Percentiles rank a stretch among this genome's conserved stretches.
Evolutionary conservation across 345 rosid species (phyloP).

Genomic region (Eucalyptus marginata): DNA sequence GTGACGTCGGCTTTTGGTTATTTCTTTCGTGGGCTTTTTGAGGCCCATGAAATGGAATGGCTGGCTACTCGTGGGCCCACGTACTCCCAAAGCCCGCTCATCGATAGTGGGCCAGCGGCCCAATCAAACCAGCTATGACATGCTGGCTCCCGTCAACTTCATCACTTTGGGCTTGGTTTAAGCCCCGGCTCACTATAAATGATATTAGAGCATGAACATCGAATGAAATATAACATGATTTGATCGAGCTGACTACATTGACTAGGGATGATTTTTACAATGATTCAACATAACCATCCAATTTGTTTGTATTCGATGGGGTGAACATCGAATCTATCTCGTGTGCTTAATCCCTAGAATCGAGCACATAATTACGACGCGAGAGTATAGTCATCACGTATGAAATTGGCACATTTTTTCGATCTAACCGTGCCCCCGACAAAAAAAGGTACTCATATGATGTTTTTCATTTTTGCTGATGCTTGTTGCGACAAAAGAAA

Average conservation of each 20-base stretch:
- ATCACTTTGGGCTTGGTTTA: neutral
- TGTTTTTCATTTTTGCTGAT: neutral
- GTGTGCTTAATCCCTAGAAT: neutral
- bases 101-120: neutral
- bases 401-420: neutral
- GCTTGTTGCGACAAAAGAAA: neutral
- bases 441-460: neutral
- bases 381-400: accelerated
- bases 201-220: no score
- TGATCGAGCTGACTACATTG: no score
- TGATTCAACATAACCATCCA: neutral
- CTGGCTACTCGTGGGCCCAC: neutral
- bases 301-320: neutral
- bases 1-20: neutral
- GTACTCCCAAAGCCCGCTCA: neutral
- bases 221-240: no score
- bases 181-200: no score
- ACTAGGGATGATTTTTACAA: neutral
- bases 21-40: neutral
- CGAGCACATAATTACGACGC: neutral
- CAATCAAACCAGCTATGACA: neutral
- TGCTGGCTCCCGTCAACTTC: neutral
- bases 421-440: neutral
- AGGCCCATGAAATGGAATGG: neutral
- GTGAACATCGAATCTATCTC: neutral